Conservation (phyloP, 108 stramenopile genomes). For the Bacterosira constricta region DNA sequence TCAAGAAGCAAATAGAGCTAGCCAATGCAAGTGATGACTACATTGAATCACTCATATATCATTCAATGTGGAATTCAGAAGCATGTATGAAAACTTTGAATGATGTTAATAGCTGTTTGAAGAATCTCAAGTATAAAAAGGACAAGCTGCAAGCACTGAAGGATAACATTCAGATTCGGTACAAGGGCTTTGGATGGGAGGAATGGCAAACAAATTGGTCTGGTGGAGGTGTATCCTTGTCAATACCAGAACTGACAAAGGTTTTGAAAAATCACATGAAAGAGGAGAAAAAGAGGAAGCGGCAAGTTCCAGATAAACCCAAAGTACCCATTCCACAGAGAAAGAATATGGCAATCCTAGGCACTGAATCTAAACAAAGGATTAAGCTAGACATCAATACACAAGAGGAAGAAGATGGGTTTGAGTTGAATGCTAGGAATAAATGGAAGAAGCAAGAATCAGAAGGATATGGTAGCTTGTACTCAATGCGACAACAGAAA, state of each 20-base stretch:
- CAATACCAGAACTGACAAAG: not conserved
- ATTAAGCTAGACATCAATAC: not conserved
- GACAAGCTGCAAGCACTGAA: conserved; percentile 8
- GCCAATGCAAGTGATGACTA: not conserved
- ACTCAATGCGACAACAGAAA: too few species aligned
- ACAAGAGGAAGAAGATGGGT: not conserved
- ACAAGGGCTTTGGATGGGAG: conserved; percentile 16
- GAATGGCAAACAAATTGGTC: conserved; percentile 9
- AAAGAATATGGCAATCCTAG: not conserved
- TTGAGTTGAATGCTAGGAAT: not conserved
- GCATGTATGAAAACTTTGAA: conserved; percentile 11
- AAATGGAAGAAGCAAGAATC: not conserved
- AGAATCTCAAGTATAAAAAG: not conserved
- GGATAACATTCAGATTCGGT: conserved; percentile 14
- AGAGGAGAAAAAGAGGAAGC: not conserved
- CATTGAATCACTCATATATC: conserved; percentile 14
- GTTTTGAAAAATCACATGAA: not conserved
- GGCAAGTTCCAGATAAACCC: not conserved
- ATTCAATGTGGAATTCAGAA: not conserved
- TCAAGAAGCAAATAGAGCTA: not conserved
- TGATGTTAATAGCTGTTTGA: not conserved
- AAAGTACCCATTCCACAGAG: not conserved
- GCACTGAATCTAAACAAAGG: not conserved
- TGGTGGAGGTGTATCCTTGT: not conserved
- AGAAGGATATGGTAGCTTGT: too few species aligned